Evolutionary conservation across 2,329 filamentous ascomycete species (phyloP).

Genomic region (Pseudocercospora vitis): DNA sequence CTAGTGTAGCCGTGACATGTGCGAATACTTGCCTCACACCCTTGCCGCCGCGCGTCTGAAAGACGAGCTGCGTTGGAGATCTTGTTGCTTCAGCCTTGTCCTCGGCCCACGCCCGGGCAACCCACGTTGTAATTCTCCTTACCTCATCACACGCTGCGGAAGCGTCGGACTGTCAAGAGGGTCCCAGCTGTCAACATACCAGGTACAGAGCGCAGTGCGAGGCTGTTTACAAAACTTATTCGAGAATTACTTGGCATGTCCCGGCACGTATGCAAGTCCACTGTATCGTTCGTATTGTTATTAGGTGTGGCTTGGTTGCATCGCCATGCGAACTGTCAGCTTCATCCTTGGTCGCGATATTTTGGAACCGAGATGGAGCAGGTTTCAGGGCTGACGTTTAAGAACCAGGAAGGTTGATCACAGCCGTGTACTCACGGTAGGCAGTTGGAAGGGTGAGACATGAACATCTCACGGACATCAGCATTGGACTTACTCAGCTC

Average conservation of each 20-base stretch:
- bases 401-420: too few species aligned
- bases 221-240: not conserved
- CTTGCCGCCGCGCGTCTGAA: too few species aligned
- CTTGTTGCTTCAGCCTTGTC: not conserved
- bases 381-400: too few species aligned
- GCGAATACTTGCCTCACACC: not conserved
- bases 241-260: not conserved
- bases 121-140: too few species aligned
- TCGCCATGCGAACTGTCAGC: slow-evolving; percentile 2
- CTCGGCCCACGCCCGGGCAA: not conserved
- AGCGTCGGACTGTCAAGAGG: not conserved
- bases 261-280: not conserved
- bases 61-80: too few species aligned
- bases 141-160: not conserved
- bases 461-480: too few species aligned
- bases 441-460: too few species aligned
- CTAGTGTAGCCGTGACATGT: not conserved
- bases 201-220: not conserved
- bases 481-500: too few species aligned
- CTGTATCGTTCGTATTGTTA: not conserved
- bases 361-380: too few species aligned
- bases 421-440: too few species aligned
- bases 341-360: not conserved
- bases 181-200: not conserved
- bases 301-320: slow-evolving; percentile 3